phyloP scores from a whole-genome alignment of 2,329 filamentous ascomycete species.

The Fusarium hostae region DNA sequence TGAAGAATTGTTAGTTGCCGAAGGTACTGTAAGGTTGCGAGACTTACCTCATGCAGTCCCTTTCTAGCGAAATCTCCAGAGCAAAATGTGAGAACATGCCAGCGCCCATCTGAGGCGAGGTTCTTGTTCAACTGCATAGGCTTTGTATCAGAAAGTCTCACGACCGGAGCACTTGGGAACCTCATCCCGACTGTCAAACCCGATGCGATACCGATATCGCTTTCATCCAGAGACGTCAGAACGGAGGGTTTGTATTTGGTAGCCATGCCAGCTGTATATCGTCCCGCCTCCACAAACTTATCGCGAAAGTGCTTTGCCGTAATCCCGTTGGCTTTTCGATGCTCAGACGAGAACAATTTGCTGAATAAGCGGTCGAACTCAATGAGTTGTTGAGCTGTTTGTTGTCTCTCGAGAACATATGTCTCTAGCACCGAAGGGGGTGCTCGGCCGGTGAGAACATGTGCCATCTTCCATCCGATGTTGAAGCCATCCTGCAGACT shows the following conservation, averaged over 20 bases:
- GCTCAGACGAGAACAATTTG: slow-evolving; percentile 33
- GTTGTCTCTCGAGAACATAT: slow-evolving; percentile 63
- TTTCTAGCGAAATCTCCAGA: background rate
- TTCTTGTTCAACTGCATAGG: slow-evolving; percentile 25
- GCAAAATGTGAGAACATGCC: slow-evolving; percentile 36
- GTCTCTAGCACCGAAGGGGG: slow-evolving; percentile 51
- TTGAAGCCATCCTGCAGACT: slow-evolving; percentile 71
- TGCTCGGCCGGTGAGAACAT: slow-evolving; percentile 50
- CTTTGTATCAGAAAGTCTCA: slow-evolving; percentile 37
- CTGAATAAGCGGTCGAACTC: slow-evolving; percentile 55
- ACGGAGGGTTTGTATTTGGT: slow-evolving; percentile 24
- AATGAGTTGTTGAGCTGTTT: slow-evolving; percentile 57
- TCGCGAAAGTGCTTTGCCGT: slow-evolving; percentile 25
- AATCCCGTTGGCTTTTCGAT: slow-evolving; percentile 13
- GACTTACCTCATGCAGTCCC: background rate
- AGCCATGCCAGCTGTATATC: slow-evolving; percentile 37
- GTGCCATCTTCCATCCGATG: slow-evolving; percentile 66
- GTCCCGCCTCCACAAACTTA: slow-evolving; percentile 32
- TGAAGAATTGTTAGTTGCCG: fast-evolving
- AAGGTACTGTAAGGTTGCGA: fast-evolving
- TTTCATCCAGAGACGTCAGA: background rate
- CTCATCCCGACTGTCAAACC: slow-evolving; percentile 26
- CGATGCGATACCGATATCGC: background rate
- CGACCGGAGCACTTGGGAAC: slow-evolving; percentile 26
- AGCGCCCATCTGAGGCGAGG: slow-evolving; percentile 31